Evolutionary conservation across 257 asterid species (phyloP).

Genomic region (Penstemon davidsonii): DNA sequence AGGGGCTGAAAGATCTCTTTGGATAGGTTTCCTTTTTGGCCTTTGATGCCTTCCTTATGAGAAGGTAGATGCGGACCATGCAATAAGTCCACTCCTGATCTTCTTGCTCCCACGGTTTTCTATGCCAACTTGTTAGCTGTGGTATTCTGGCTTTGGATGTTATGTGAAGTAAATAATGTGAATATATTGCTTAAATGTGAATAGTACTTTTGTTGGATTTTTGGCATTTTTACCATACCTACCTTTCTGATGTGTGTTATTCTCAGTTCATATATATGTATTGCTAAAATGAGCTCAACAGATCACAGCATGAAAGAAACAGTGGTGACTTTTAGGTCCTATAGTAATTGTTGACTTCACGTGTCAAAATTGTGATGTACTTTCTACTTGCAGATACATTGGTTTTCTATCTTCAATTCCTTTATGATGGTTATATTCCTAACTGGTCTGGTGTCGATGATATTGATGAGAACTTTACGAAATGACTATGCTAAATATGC

Average conservation of each 20-base stretch:
- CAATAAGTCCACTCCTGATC: too few species aligned
- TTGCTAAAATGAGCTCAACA: conserved; percentile 7
- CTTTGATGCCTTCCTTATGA: too few species aligned
- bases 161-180: not conserved
- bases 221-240: not conserved
- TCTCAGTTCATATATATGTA: not conserved
- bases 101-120: too few species aligned
- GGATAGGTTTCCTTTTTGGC: too few species aligned
- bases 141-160: not conserved
- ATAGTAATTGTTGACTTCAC: conserved; percentile 1
- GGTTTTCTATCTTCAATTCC: conserved; percentile 68
- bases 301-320: not conserved
- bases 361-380: conserved; percentile 14
- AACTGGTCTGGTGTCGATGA: conserved; percentile 66
- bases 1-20: too few species aligned
- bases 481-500: conserved; percentile 71
- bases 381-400: conserved; percentile 52
- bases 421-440: conserved; percentile 74
- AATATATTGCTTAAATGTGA: not conserved
- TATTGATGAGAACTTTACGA: conserved; percentile 61
- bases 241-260: not conserved
- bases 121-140: conserved; percentile 10
- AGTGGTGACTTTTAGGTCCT: not conserved
- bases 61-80: too few species aligned
- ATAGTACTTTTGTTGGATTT: not conserved